Evolutionary conservation across 2,329 filamentous ascomycete genomes (phyloP).

Genomic region (Microsporum canis): DNA sequence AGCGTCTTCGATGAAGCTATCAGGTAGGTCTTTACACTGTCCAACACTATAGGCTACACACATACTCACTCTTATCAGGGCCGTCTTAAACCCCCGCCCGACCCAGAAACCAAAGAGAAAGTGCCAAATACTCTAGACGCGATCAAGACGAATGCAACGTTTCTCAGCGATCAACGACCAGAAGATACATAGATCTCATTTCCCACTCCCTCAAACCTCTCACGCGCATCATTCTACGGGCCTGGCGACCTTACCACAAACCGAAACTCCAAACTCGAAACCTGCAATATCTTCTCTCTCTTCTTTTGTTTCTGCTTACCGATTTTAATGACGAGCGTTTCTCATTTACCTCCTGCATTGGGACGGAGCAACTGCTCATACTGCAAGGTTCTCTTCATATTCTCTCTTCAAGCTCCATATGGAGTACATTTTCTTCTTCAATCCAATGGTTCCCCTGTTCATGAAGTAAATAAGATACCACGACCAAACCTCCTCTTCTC

Average conservation of each 20-base stretch:
- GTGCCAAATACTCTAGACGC: constrained; percentile 12
- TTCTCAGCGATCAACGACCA: not conserved
- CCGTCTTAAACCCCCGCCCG: constrained; percentile 40
- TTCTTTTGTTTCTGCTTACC: not conserved
- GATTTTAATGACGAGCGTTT: constrained; percentile 6
- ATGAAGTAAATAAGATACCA: not conserved
- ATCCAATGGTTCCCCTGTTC: not conserved
- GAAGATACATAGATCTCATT: constrained; percentile 2
- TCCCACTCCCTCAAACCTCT: not conserved
- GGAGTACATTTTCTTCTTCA: not conserved
- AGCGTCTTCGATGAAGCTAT: constrained; percentile 98
- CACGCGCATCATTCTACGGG: not conserved
- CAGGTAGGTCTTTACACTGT: constrained; percentile 50
- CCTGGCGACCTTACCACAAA: not conserved
- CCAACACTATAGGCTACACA: not conserved
- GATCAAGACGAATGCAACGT: not conserved
- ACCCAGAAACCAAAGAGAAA: constrained; percentile 36
- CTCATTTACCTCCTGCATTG: constrained; percentile 5
- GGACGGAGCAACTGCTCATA: constrained; percentile 5
- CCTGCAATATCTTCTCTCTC: constrained; percentile 1
- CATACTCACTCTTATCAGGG: constrained; percentile 22
- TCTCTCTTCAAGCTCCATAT: not conserved
- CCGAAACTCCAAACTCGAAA: not conserved
- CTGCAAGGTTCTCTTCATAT: constrained; percentile 1
- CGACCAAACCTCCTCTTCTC: not conserved